Evolutionary conservation across 1,139 yeast species (phyloP).

Genomic region (Candida mesenterica): DNA sequence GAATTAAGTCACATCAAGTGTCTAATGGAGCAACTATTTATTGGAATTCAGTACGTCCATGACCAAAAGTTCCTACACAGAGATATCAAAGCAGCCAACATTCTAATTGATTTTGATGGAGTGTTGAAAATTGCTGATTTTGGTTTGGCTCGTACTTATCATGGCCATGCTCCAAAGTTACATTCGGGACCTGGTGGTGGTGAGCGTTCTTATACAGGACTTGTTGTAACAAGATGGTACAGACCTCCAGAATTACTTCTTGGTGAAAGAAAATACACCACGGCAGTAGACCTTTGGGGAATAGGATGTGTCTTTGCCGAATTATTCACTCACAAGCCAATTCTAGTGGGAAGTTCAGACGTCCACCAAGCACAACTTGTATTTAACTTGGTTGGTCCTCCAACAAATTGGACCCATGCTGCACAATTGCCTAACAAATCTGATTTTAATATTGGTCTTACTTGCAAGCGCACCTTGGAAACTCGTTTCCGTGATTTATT

Average conservation of each 20-base stretch:
- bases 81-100: conserved; percentile 93
- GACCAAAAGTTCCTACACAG: conserved; percentile 72
- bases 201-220: conserved; percentile 73
- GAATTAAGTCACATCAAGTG: conserved; percentile 75
- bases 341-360: conserved; percentile 82
- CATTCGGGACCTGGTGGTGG: conserved; percentile 73
- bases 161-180: conserved; percentile 63
- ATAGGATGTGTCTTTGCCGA: conserved; percentile 96
- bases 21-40: conserved; percentile 72
- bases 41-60: conserved; percentile 83
- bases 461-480: conserved; percentile 57
- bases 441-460: conserved; percentile 41
- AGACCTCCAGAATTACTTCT: conserved; percentile 90
- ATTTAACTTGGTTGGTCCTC: conserved; percentile 80
- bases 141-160: conserved; percentile 78
- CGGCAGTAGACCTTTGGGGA: conserved; percentile 97
- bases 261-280: conserved; percentile 83
- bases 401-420: conserved; percentile 69
- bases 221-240: conserved; percentile 97
- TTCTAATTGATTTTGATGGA: conserved; percentile 75
- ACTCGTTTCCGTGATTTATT: conserved; percentile 35
- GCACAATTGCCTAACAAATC: conserved; percentile 59
- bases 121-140: conserved; percentile 84
- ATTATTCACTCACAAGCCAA: conserved; percentile 76
- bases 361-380: conserved; percentile 86